Evolutionary conservation across 2,329 filamentous ascomycete species (phyloP).

Genomic region (Trematosphaeria pertusa): DNA sequence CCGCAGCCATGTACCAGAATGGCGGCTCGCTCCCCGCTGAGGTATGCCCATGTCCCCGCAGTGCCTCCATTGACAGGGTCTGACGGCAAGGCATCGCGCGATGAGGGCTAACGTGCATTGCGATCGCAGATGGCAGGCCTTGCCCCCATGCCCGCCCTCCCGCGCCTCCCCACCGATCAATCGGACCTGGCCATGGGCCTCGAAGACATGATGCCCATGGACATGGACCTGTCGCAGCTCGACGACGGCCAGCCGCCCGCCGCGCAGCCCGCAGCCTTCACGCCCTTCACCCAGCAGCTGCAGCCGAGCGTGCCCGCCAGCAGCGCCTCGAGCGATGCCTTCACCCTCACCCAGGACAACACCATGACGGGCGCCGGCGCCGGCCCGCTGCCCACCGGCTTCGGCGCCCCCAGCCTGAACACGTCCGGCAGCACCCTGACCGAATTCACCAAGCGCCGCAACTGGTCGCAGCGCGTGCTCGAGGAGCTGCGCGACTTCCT

Average conservation of each 20-base stretch:
- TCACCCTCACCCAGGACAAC: slow-evolving; percentile 29
- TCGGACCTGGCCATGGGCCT: slow-evolving; percentile 49
- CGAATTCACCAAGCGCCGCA: slow-evolving; percentile 70
- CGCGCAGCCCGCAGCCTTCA: slow-evolving; percentile 24
- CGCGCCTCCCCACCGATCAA: slow-evolving; percentile 33
- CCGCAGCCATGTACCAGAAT: slow-evolving; percentile 42
- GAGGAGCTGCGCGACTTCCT: slow-evolving; percentile 90
- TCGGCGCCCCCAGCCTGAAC: slow-evolving; percentile 54
- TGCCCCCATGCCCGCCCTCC: slow-evolving; percentile 24
- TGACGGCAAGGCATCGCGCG: slow-evolving; percentile 4
- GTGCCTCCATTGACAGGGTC: slow-evolving; percentile 11
- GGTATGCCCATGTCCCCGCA: slow-evolving; percentile 30
- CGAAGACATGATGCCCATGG: slow-evolving; percentile 55
- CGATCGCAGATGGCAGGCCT: slow-evolving; percentile 39
- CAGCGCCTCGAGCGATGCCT: slow-evolving; percentile 33
- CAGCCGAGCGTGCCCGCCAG: slow-evolving; percentile 23
- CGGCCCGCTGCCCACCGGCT: slow-evolving; percentile 63
- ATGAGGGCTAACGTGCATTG: slow-evolving; percentile 23
- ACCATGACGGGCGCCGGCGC: slow-evolving; percentile 57
- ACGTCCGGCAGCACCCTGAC: slow-evolving; percentile 63
- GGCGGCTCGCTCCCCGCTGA: slow-evolving; percentile 36
- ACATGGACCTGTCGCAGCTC: slow-evolving; percentile 53
- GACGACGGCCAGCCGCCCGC: slow-evolving; percentile 31
- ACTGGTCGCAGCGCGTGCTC: slow-evolving; percentile 89
- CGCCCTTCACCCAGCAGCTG: slow-evolving; percentile 33